A percentile compares a stretch with the other conserved stretches of the same genome.
These are phyloP conservation scores for Penicillium crystallinum DNA, from an alignment of 495 filamentous ascomycete genomes.

Conservation along the genomic window DNA sequence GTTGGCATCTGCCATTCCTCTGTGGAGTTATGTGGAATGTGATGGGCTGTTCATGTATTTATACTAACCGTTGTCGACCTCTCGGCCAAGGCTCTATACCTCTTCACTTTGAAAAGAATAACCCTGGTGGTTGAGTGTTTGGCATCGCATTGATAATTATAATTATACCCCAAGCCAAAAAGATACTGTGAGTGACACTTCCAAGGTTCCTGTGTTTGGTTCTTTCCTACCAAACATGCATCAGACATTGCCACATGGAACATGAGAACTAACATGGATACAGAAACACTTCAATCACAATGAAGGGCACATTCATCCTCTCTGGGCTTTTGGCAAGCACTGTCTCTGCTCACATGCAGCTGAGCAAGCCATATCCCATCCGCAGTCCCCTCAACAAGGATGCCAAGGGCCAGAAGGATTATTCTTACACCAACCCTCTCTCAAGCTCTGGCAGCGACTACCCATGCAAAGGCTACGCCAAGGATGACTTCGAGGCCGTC, in stretches of 20 bases:
- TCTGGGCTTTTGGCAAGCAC: slow-evolving; percentile 34
- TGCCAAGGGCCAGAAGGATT: slow-evolving; percentile 37
- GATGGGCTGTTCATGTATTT: slow-evolving; percentile 15
- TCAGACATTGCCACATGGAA: background rate
- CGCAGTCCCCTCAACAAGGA: slow-evolving; percentile 43
- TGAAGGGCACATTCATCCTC: slow-evolving; percentile 35
- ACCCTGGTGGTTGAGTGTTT: slow-evolving; percentile 22
- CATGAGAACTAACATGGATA: background rate
- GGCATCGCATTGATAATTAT: background rate
- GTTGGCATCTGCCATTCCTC: slow-evolving; percentile 23
- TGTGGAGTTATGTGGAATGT: slow-evolving; percentile 15
- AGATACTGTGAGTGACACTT: slow-evolving; percentile 1
- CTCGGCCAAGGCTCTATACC: slow-evolving; percentile 1
- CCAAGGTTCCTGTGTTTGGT: background rate
- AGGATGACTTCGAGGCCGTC: slow-evolving; percentile 40
- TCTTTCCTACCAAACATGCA: background rate
- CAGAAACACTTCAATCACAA: slow-evolving; percentile 21
- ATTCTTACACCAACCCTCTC: slow-evolving; percentile 48
- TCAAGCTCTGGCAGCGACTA: slow-evolving; percentile 38
- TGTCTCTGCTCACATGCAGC: slow-evolving; percentile 43
- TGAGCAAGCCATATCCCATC: slow-evolving; percentile 43
- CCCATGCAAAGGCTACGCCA: slow-evolving; percentile 50
- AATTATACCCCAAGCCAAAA: slow-evolving; percentile 4
- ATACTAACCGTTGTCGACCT: slow-evolving; percentile 6
- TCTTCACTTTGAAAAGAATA: background rate